These are phyloP conservation scores for Bruguiera gymnorhiza DNA, from an alignment of 345 rosid species.

Conservation along the genomic window DNA sequence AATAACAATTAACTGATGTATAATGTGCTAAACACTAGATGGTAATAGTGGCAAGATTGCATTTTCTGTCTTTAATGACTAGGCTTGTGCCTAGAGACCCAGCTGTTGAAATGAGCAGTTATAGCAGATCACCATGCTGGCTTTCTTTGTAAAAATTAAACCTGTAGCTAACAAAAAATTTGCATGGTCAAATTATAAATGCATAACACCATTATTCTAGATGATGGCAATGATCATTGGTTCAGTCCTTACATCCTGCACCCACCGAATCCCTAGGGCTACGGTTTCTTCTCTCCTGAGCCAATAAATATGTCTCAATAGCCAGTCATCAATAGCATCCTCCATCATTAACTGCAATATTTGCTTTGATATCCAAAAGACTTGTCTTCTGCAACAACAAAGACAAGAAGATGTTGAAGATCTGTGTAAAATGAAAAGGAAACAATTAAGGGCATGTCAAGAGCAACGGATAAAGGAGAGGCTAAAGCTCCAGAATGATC, in stretches of 20 bases:
- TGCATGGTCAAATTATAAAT: background rate
- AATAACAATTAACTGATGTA: background rate
- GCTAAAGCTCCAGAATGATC: background rate
- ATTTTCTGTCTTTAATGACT: too few relatives aligned
- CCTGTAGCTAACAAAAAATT: too few relatives aligned
- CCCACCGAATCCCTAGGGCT: constrained; percentile 77
- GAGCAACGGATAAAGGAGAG: constrained; percentile 2
- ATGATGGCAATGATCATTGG: background rate
- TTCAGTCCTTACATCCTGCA: constrained; percentile 77
- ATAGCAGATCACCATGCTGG: too few relatives aligned
- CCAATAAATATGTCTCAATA: constrained; percentile 79
- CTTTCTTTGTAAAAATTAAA: too few relatives aligned
- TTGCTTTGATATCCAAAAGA: constrained; percentile 97
- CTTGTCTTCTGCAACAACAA: constrained; percentile 72
- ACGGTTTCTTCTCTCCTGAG: constrained; percentile 77
- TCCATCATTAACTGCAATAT: constrained; percentile 93
- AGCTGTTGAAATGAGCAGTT: too few relatives aligned
- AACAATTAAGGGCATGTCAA: background rate
- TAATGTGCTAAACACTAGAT: background rate
- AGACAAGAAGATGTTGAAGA: constrained; percentile 7
- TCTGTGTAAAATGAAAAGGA: background rate
- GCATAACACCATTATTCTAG: background rate
- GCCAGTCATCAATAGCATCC: constrained; percentile 98
- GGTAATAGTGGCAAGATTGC: too few relatives aligned
- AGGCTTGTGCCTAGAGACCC: too few relatives aligned